These are phyloP conservation scores for Penicillium sp. DNA, from an alignment of 2,329 filamentous ascomycete genomes.

Conservation along the genomic window DNA sequence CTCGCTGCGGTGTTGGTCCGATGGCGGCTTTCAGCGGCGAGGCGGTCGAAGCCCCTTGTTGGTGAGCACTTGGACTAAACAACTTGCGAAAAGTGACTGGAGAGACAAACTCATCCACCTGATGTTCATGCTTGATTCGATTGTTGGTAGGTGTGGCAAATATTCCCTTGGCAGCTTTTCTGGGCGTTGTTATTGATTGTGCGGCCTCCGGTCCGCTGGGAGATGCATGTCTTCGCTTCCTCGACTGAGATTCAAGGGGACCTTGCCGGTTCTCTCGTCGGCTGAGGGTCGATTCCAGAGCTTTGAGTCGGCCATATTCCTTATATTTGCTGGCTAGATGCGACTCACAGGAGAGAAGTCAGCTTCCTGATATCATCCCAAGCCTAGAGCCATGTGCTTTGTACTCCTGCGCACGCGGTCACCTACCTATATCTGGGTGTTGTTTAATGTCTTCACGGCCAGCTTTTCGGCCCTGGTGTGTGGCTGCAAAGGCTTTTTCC, in stretches of 20 bases:
- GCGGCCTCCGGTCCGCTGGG: slow-evolving; percentile 19
- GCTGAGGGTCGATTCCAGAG: slow-evolving; percentile 24
- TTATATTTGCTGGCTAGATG: slow-evolving; percentile 44
- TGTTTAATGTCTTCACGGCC: slow-evolving; percentile 45
- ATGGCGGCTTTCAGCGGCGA: slow-evolving; percentile 37
- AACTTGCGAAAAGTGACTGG: slow-evolving; percentile 35
- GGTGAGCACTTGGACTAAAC: slow-evolving; percentile 33
- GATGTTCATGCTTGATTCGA: slow-evolving; percentile 25
- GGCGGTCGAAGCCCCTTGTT: slow-evolving; percentile 22
- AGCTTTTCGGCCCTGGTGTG: slow-evolving; percentile 41
- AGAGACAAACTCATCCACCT: slow-evolving; percentile 43
- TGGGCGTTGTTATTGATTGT: slow-evolving; percentile 27
- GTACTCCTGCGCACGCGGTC: not conserved
- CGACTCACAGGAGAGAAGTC: not conserved
- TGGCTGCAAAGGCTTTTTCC: slow-evolving; percentile 41
- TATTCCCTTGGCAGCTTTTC: slow-evolving; percentile 28
- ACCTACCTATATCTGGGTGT: slow-evolving; percentile 38
- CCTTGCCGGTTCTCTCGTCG: slow-evolving; percentile 17
- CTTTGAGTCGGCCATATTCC: slow-evolving; percentile 40
- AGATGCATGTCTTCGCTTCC: slow-evolving; percentile 31
- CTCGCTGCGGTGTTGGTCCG: slow-evolving; percentile 45
- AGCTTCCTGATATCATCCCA: not conserved
- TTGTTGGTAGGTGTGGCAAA: slow-evolving; percentile 30
- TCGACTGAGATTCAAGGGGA: slow-evolving; percentile 15
- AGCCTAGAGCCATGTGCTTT: no score